These are phyloP conservation scores for Lepiota venenata DNA, from an alignment of 768 basidiomycete genomes.

Conservation along the genomic window DNA sequence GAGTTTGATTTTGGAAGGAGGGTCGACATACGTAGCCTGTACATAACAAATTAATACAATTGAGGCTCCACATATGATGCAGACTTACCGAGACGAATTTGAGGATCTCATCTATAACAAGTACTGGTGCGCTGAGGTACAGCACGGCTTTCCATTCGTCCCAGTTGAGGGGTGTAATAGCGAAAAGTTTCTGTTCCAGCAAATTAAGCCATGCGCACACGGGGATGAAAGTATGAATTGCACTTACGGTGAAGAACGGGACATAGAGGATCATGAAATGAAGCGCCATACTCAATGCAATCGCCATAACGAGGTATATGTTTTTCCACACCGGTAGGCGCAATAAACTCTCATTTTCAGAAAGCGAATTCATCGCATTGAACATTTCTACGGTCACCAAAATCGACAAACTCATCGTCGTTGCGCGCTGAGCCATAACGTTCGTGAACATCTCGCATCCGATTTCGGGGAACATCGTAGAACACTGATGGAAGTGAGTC, in stretches of 20 bases:
- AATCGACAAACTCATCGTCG: slow-evolving; percentile 95
- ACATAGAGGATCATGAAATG: slow-evolving; percentile 97
- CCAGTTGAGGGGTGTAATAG: slow-evolving; percentile 93
- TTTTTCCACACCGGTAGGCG: slow-evolving; percentile 93
- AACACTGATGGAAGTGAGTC: slow-evolving; percentile 97
- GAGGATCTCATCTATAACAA: slow-evolving; percentile 86
- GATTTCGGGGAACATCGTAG: slow-evolving; percentile 77
- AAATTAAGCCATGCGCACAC: slow-evolving; percentile 5
- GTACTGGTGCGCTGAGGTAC: slow-evolving; percentile 81
- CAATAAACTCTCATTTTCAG: slow-evolving; percentile 93
- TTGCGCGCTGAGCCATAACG: slow-evolving; percentile 79
- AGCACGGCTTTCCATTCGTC: slow-evolving; percentile 93
- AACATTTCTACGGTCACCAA: slow-evolving; percentile 97
- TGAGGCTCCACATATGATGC: background rate
- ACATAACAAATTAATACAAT: background rate
- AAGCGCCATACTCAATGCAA: slow-evolving; percentile 86
- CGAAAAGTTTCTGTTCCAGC: slow-evolving; percentile 68
- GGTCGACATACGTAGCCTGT: slow-evolving; percentile 56
- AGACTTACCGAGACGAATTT: slow-evolving; percentile 74
- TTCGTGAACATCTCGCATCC: slow-evolving; percentile 97
- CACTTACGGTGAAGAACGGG: slow-evolving; percentile 83
- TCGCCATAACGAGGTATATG: slow-evolving; percentile 85
- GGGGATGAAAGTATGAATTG: slow-evolving; percentile 25
- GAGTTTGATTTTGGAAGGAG: slow-evolving; percentile 49
- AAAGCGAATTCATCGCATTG: slow-evolving; percentile 97